phyloP scores from a whole-genome alignment of 768 basidiomycete genomes.

The Kondoa malvinella region DNA sequence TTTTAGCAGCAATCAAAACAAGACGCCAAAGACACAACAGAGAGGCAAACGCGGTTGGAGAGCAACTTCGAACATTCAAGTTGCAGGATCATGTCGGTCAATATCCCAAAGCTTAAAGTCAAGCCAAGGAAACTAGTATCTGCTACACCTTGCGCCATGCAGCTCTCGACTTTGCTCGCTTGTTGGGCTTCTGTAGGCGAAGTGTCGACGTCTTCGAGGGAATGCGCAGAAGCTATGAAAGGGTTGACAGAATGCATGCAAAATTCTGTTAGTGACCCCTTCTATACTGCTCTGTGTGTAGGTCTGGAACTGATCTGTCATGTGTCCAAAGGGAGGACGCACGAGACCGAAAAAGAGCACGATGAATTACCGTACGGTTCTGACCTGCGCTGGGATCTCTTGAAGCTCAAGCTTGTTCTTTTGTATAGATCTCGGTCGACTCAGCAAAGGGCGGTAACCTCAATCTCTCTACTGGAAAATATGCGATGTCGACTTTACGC shows the following conservation, averaged over 20 bases:
- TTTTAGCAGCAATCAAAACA: too few relatives aligned
- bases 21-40: too few relatives aligned
- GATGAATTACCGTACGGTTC: neutral
- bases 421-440: neutral
- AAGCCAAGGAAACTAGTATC: neutral
- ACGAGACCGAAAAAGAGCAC: neutral
- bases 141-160: neutral
- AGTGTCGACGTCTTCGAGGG: neutral
- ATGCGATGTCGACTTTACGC: too few relatives aligned
- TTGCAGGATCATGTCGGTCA: neutral
- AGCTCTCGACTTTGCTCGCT: neutral
- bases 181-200: neutral
- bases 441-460: neutral
- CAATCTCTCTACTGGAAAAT: too few relatives aligned
- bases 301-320: neutral
- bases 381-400: neutral
- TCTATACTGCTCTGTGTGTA: neutral
- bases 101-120: neutral
- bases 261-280: neutral
- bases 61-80: neutral
- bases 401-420: too few relatives aligned
- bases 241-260: neutral
- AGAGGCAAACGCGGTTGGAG: too few relatives aligned
- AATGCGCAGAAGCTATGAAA: neutral
- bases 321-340: neutral